These are phyloP conservation scores for Paraphaeosphaeria sporulosa DNA, from an alignment of 2,329 filamentous ascomycete genomes.

Conservation along the genomic window DNA sequence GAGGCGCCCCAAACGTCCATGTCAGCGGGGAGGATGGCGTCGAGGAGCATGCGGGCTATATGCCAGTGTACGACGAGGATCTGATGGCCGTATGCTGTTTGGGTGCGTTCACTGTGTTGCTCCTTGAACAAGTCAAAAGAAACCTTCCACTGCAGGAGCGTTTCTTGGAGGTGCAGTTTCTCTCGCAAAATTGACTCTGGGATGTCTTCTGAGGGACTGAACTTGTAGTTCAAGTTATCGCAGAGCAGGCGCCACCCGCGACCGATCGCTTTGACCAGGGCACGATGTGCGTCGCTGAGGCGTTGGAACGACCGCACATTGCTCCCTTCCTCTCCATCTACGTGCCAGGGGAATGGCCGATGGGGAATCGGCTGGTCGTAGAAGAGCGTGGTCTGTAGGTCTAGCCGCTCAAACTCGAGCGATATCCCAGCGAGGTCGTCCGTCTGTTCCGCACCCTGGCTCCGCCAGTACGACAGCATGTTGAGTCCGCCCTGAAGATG, in stretches of 20 bases:
- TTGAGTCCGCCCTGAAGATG: slow-evolving; percentile 15
- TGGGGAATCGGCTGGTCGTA: slow-evolving; percentile 8
- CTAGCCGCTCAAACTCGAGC: slow-evolving; percentile 11
- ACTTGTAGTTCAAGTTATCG: neutral
- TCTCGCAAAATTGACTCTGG: neutral
- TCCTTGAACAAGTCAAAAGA: neutral
- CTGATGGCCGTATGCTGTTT: neutral
- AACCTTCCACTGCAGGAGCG: neutral
- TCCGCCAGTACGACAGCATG: neutral
- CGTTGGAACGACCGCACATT: neutral
- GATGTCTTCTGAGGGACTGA: neutral
- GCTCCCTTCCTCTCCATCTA: neutral
- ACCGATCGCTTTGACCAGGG: slow-evolving; percentile 8
- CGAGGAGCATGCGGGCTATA: slow-evolving; percentile 10
- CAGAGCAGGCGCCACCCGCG: slow-evolving; percentile 8
- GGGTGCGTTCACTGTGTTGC: neutral
- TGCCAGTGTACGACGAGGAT: slow-evolving; percentile 13
- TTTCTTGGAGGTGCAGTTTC: neutral
- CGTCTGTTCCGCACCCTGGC: neutral
- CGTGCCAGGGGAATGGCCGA: neutral
- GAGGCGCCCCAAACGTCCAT: slow-evolving; percentile 5
- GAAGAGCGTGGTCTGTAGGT: slow-evolving; percentile 13
- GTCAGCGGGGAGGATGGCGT: slow-evolving; percentile 11
- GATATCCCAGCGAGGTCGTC: slow-evolving; percentile 6
- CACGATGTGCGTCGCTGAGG: slow-evolving; percentile 10